Conservation (phyloP, 2,329 filamentous ascomycete species). For the Clarireedia hainanense region DNA sequence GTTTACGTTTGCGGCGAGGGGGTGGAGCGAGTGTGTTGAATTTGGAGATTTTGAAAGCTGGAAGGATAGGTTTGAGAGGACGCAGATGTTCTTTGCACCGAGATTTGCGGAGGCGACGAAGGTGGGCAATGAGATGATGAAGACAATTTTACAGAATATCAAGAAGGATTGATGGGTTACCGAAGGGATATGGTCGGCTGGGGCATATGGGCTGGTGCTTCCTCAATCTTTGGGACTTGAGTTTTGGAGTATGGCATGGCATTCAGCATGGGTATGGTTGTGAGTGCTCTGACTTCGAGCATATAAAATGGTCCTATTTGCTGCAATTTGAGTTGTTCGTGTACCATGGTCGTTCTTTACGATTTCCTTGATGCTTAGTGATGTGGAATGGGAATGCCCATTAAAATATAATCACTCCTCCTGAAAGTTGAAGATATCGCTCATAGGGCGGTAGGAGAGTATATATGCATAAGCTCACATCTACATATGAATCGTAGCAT, state of each 20-base stretch:
- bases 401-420: too few species aligned
- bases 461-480: too few species aligned
- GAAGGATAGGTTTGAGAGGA: conserved; percentile 81
- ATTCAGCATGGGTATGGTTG: too few species aligned
- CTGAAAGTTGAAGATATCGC: too few species aligned
- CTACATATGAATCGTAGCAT: too few species aligned
- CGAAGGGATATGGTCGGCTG: neutral
- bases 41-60: conserved; percentile 92
- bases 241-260: neutral
- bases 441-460: too few species aligned
- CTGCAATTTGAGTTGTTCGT: too few species aligned
- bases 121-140: conserved; percentile 95
- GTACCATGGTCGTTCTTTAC: too few species aligned
- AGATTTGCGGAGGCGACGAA: conserved; percentile 80
- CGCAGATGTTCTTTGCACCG: conserved; percentile 86
- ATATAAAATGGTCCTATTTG: too few species aligned
- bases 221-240: neutral
- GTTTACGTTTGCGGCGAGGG: conserved; percentile 92
- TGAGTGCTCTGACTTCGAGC: too few species aligned
- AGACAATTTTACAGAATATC: conserved; percentile 81
- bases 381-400: too few species aligned
- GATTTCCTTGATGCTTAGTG: too few species aligned
- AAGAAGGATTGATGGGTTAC: conserved; percentile 25
- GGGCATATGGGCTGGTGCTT: neutral
- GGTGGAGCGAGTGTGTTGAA: conserved; percentile 90